Conservation (phyloP, 2,329 filamentous ascomycete genomes). For the Xylogone sp. region DNA sequence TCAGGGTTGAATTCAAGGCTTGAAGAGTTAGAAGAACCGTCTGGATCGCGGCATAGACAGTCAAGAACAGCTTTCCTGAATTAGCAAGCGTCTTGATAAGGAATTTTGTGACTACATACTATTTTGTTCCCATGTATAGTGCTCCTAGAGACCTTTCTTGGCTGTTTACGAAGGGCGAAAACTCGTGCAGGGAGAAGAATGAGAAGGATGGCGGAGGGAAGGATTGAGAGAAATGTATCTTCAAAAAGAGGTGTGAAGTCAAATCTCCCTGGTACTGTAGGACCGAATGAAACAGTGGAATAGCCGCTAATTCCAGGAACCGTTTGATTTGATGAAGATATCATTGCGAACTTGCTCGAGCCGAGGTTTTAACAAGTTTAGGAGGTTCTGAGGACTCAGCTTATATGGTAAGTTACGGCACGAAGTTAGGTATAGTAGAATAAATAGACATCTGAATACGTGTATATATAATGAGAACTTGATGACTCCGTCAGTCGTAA, state of each 20-base stretch:
- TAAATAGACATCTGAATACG: too few relatives aligned
- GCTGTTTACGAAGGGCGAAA: conserved; percentile 7
- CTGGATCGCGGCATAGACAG: conserved; percentile 16
- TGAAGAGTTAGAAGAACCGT: conserved; percentile 11
- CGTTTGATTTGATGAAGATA: too few relatives aligned
- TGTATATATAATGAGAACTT: too few relatives aligned
- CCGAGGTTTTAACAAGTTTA: too few relatives aligned
- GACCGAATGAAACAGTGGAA: conserved; percentile 12
- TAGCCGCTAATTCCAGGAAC: neutral
- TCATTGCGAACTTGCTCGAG: too few relatives aligned
- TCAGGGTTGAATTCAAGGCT: conserved; percentile 4
- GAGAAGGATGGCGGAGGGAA: conserved; percentile 15
- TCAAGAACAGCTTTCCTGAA: conserved; percentile 24
- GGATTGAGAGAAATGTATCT: conserved; percentile 16
- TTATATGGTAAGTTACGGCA: too few relatives aligned
- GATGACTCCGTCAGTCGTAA: too few relatives aligned
- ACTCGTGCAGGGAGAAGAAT: conserved; percentile 14
- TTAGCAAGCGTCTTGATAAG: neutral
- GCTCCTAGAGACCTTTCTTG: conserved; percentile 18
- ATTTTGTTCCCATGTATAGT: conserved; percentile 17
- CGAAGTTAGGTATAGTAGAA: too few relatives aligned
- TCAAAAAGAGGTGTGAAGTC: conserved; percentile 24
- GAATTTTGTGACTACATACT: conserved; percentile 6
- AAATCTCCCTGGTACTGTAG: conserved; percentile 13
- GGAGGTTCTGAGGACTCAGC: too few relatives aligned